Base-by-base conservation (phyloP, 495 filamentous ascomycete genomes). In the Beverwykella pulmonaria region DNA sequence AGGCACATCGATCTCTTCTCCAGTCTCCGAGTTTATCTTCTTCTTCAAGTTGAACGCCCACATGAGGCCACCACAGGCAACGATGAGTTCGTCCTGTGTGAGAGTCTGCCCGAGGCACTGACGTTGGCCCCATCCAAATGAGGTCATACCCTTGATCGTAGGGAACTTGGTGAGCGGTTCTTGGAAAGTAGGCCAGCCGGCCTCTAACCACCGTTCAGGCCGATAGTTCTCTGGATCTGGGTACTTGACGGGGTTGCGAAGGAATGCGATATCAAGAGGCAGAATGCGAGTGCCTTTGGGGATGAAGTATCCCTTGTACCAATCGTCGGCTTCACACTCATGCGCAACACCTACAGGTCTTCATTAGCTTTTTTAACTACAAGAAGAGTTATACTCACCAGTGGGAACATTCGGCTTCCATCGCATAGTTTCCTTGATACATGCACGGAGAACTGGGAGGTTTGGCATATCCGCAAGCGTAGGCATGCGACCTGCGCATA, bases 1-100 rank as follows among this genome's bases (percentile, higher is more conserved):
- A 0, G 72, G 71, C 5, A 75, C 62, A 12, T 73, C 70, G 14
- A 86, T 84, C 69, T 80, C 74, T 25, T 82, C 14, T 0, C 72
- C 83, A 59, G 83, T 82, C 14, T 26, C 32, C 0, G 70, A 34
- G 53, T 72, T 69, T 0, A 63, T 65, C 61, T 76, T 77, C 27
- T 70, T 63, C 57, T 73, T 72, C 19, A 79, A 50, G 47, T 75
- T 73, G 67, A 73, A 77, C 19, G 69, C 72, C 75, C 76, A 78
- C 34, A 67, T 52, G 0, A 79, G 55, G 17, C 67, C 68, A 39
- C 74, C 72, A 49, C 63, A 70, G 19, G 63, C 70, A 29, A 77
- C 61, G 20, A 78, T 52, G 10, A 78, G 61, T 60, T 76, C 74
- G 52, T 74, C 73, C 52, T 77, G 68, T 2, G 71, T 74, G 20